These are phyloP conservation scores for Rubroboletus pulcherrimus DNA, from an alignment of 768 basidiomycete genomes.

Conservation along the genomic window DNA sequence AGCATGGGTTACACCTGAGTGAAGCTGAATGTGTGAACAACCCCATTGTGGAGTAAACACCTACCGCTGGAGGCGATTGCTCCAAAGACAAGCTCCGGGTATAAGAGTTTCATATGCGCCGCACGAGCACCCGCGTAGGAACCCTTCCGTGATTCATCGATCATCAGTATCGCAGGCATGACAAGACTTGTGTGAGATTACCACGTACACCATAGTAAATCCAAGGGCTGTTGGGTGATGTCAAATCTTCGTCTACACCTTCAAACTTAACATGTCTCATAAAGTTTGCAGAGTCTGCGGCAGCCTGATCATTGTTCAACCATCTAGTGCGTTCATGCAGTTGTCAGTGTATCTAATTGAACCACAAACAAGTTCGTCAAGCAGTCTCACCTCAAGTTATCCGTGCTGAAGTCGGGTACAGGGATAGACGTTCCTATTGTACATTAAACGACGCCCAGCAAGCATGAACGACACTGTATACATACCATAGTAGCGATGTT, in stretches of 20 bases:
- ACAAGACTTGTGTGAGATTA: background rate
- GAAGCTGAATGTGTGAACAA: background rate
- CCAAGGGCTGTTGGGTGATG: constrained; percentile 75
- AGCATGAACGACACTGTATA: background rate
- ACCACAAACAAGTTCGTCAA: background rate
- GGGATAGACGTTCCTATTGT: constrained; percentile 66
- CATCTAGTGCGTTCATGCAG: constrained; percentile 46
- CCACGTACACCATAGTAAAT: constrained; percentile 84
- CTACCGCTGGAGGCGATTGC: constrained; percentile 84
- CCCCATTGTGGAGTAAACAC: constrained; percentile 13
- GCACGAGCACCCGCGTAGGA: constrained; percentile 93
- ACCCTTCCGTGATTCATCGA: constrained; percentile 42
- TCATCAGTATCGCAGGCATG: background rate
- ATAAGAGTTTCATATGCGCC: constrained; percentile 85
- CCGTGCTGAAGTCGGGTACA: constrained; percentile 74
- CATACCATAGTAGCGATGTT: constrained; percentile 86
- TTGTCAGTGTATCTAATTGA: constrained; percentile 2
- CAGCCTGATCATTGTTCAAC: constrained; percentile 85
- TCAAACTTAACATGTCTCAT: constrained; percentile 76
- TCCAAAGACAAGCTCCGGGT: constrained; percentile 85
- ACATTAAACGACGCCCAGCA: background rate
- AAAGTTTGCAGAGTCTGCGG: constrained; percentile 90
- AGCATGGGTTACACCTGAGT: constrained; percentile 80
- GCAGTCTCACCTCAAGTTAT: constrained; percentile 60
- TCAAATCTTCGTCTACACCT: constrained; percentile 67